phyloP scores from a whole-genome alignment of 2,329 filamentous ascomycete genomes.

The Hymenoscyphus occultus region DNA sequence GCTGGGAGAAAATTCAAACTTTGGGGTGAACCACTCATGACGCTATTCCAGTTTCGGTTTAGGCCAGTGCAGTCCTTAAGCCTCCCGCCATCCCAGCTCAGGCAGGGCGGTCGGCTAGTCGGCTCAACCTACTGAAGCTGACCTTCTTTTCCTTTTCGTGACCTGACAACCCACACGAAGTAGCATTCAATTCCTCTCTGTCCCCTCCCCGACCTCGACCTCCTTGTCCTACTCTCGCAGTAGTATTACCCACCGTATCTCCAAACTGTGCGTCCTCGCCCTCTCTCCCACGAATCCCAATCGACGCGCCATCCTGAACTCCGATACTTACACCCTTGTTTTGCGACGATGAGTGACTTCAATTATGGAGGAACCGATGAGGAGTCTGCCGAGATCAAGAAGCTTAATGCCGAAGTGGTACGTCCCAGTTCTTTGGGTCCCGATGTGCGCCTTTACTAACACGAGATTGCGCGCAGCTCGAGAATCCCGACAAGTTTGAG shows the following conservation, averaged over 20 bases:
- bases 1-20: conserved; percentile 1
- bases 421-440: conserved; percentile 37
- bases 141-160: neutral
- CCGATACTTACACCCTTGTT: conserved; percentile 1
- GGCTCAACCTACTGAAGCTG: neutral
- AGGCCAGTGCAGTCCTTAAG: neutral
- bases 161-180: neutral
- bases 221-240: conserved; percentile 1
- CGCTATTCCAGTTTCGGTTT: conserved; percentile 7
- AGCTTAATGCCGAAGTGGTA: conserved; percentile 76
- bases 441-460: conserved; percentile 18
- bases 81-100: neutral
- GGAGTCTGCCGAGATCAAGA: conserved; percentile 78
- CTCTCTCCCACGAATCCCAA: neutral
- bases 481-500: conserved; percentile 86
- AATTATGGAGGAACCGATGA: conserved; percentile 73
- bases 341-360: conserved; percentile 63
- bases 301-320: neutral
- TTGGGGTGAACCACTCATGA: neutral
- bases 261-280: neutral
- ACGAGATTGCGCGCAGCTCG: conserved; percentile 25
- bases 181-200: conserved; percentile 5
- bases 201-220: neutral
- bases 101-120: neutral
- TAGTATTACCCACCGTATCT: neutral